A percentile compares a stretch with the other conserved stretches of the same genome.
These are phyloP conservation scores for Puccinia horiana DNA, from an alignment of 1,284 basidiomycete species.

Conservation along the genomic window DNA sequence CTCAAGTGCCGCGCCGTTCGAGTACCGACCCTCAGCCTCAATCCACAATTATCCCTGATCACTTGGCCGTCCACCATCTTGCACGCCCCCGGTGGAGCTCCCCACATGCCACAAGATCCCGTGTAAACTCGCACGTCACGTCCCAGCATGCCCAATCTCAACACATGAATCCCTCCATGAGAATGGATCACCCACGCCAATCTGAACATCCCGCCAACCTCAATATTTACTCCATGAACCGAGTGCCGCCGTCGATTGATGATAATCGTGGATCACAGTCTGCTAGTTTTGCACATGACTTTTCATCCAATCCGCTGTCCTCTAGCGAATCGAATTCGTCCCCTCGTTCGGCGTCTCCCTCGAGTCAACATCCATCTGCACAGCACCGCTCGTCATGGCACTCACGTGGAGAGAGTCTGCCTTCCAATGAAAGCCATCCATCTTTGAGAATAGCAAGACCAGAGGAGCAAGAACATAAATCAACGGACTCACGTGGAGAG, in stretches of 20 bases:
- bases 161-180: neutral
- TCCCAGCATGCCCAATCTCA: neutral
- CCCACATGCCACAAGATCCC: neutral
- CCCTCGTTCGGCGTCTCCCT: neutral
- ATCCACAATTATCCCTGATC: neutral
- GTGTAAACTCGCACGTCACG: neutral
- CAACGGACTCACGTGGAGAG: constrained; percentile 15
- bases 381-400: neutral
- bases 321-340: neutral
- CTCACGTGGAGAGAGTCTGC: constrained; percentile 20
- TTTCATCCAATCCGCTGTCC: constrained; percentile 14
- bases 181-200: neutral
- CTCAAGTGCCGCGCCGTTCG: constrained; percentile 7
- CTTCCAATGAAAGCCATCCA: neutral
- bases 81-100: constrained; percentile 11
- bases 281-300: neutral
- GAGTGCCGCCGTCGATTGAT: neutral
- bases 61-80: neutral
- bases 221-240: neutral
- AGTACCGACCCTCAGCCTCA: constrained; percentile 18
- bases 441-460: neutral
- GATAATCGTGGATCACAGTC: neutral
- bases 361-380: neutral
- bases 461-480: neutral
- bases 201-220: neutral